Evolutionary conservation across 208 protist species (phyloP).

Genomic region (Leishmania martiniquensis): DNA sequence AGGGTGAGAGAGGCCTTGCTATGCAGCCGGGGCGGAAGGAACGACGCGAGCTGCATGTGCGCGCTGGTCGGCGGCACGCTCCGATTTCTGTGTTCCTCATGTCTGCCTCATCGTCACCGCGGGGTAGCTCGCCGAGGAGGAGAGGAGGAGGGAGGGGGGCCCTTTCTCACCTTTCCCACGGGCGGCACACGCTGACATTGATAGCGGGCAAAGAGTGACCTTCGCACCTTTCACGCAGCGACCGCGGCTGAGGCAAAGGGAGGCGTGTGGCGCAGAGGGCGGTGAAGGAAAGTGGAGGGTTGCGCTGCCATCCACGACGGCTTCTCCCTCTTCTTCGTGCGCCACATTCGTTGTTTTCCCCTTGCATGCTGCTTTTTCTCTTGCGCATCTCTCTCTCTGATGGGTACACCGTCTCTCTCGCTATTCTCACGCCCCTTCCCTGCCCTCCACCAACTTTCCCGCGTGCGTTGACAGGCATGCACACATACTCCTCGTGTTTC

Average conservation of each 20-base stretch:
- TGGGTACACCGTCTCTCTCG: not conserved
- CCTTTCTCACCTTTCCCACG: not conserved
- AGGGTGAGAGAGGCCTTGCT: not conserved
- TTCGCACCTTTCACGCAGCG: not conserved
- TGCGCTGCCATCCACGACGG: not conserved
- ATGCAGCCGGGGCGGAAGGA: not conserved
- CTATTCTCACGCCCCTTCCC: conserved; percentile 2
- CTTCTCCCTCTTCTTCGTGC: not conserved
- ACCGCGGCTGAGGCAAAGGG: not conserved
- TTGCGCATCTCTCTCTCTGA: conserved; percentile 5
- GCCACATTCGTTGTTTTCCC: not conserved
- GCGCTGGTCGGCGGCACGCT: not conserved
- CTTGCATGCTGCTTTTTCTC: not conserved
- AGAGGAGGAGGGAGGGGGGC: not conserved
- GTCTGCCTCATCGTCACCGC: not conserved
- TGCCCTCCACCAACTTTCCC: too few species aligned
- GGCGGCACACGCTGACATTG: not conserved
- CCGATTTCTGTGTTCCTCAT: not conserved
- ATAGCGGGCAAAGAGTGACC: not conserved
- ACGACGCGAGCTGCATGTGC: not conserved
- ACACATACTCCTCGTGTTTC: too few species aligned
- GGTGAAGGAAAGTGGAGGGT: not conserved
- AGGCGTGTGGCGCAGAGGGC: not conserved
- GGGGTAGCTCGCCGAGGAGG: not conserved
- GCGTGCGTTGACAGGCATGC: too few species aligned